Evolutionary conservation across 1,284 basidiomycete species (phyloP).

Genomic region (Irpex rosettiformis): DNA sequence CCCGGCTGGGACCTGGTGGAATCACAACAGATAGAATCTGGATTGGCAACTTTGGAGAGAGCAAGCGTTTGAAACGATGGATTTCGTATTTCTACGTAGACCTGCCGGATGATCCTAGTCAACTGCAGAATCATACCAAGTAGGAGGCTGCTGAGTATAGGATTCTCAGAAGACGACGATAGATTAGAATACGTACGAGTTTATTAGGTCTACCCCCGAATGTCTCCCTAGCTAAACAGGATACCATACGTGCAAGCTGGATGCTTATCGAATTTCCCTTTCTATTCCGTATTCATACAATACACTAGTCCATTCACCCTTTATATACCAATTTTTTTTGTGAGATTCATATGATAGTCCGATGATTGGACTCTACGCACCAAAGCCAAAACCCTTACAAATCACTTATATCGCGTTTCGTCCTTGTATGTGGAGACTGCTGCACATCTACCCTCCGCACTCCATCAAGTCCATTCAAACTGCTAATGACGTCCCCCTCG

Average conservation of each 20-base stretch:
- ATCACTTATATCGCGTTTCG: conserved; percentile 23
- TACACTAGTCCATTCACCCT: too few relatives aligned
- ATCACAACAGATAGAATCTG: background rate
- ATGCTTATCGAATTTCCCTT: too few relatives aligned
- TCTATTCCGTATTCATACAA: too few relatives aligned
- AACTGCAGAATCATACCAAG: background rate
- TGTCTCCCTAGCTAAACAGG: too few relatives aligned
- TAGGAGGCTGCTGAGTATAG: background rate
- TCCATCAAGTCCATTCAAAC: conserved; percentile 22
- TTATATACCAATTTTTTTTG: too few relatives aligned
- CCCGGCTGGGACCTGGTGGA: background rate
- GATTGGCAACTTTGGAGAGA: background rate
- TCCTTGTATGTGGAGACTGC: conserved; percentile 20
- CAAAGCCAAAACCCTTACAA: conserved; percentile 7
- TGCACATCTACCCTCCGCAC: conserved; percentile 28
- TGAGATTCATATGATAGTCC: too few relatives aligned
- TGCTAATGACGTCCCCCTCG: conserved; percentile 20
- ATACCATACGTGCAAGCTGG: too few relatives aligned
- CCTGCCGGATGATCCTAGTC: background rate
- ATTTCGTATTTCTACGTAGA: background rate
- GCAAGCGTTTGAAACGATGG: background rate
- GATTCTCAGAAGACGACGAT: background rate
- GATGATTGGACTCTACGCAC: too few relatives aligned
- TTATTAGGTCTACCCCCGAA: too few relatives aligned
- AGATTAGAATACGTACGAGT: background rate